phyloP scores from a whole-genome alignment of 2,329 filamentous ascomycete species.

The Monosporascus cannonballus region DNA sequence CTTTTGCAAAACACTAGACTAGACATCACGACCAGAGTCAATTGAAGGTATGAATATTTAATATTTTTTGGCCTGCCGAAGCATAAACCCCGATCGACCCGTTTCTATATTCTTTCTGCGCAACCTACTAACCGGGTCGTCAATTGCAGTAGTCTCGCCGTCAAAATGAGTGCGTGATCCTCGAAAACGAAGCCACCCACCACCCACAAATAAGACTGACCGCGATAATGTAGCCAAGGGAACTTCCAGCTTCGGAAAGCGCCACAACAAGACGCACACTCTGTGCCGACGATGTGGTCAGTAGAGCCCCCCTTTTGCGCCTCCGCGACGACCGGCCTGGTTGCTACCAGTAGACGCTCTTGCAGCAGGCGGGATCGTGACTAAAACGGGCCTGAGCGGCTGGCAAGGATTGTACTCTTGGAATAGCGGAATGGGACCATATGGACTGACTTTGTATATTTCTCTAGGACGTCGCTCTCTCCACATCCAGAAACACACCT shows the following conservation, averaged over 20 bases:
- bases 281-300: constrained; percentile 97
- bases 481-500: constrained; percentile 99
- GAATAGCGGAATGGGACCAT: constrained; percentile 2
- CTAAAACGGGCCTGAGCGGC: too few species aligned
- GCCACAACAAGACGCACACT: constrained; percentile 98
- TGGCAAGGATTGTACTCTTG: constrained; percentile 1
- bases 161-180: constrained; percentile 28
- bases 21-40: too few species aligned
- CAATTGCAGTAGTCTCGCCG: constrained; percentile 17
- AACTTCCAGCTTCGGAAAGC: constrained; percentile 37
- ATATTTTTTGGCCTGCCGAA: too few species aligned
- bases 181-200: constrained; percentile 4
- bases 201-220: constrained; percentile 18
- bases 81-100: too few species aligned
- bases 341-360: background rate
- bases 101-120: too few species aligned
- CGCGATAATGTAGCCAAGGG: constrained; percentile 26
- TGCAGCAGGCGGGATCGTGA: too few species aligned
- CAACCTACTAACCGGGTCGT: background rate
- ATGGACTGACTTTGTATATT: constrained; percentile 18
- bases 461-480: constrained; percentile 81
- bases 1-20: background rate
- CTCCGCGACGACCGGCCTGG: constrained; percentile 1
- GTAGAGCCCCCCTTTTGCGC: constrained; percentile 33
- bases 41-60: too few species aligned